Base-by-base conservation (phyloP, 2,329 filamentous ascomycete species). In the Aspergillus floridensis region DNA sequence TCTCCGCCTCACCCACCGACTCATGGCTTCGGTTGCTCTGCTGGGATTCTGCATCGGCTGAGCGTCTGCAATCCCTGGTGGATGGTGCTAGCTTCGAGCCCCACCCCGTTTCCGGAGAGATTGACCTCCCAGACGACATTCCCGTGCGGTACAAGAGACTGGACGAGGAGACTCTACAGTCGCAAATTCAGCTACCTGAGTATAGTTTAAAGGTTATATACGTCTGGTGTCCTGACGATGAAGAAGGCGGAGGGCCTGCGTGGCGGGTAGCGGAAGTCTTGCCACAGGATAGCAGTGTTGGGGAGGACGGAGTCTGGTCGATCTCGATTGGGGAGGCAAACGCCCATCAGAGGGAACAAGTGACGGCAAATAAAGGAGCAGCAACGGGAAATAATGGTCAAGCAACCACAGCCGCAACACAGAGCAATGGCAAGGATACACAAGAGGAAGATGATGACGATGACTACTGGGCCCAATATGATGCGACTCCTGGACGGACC, bases 401-500 rank as follows among this genome's bases (percentile, higher is more conserved):
- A 38, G 21, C 61, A 10, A 58, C 63, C 14, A 38, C 41, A 24
- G 32, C 24, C 2, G 24, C 22, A 8, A 29, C 44, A 22, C 53
- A 55, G 22, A 32, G 59, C 63, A 7, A 64, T 8, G 56, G 56
- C n/a, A 53, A 68, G 24, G 57, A 67, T 38, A 64, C 72, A 52
- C 66, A 70, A 6, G 70, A 77, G n/a, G 80, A 83, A 3, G 80
- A 82, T 1, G 82, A 87, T 58, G 85, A 87, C 55, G 85, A 85
- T 62, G 82, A 83, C 63, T 88, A 88, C 71, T 88, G 86, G 86
- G 84, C 83, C 4, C 81, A 82, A 65, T 88, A 88, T 66, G 84
- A 86, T 71, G 77, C 79, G 55, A 84, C 83, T 2, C 83, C 84
- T 1, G 78, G 77, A 32, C 70, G 77, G 52, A 84, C 82, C 12